These are phyloP conservation scores for Trebouxiophyceae sp. DNA, from an alignment of 163 green algal species.

Conservation along the genomic window DNA sequence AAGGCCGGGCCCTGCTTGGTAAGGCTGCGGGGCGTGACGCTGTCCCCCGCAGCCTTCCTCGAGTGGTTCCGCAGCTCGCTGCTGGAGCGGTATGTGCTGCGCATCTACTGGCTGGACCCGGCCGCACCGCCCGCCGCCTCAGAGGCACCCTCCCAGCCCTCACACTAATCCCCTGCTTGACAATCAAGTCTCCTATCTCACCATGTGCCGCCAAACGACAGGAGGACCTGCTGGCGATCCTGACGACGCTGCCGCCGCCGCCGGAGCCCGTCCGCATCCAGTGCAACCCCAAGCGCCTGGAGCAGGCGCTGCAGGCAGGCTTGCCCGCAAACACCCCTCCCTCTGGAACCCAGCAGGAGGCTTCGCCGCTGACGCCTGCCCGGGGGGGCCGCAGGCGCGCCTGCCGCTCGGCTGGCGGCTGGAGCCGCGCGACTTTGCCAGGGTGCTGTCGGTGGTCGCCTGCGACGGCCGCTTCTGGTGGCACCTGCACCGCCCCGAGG, in stretches of 20 bases:
- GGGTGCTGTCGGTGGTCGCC: not conserved
- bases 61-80: not conserved
- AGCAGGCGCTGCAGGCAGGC: not conserved
- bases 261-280: not conserved
- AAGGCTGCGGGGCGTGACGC: not conserved
- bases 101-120: not conserved
- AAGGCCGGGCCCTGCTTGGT: not conserved
- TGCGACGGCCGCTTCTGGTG: not conserved
- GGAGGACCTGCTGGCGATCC: not conserved
- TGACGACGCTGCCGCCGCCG: not conserved
- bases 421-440: not conserved
- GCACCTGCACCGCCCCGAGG: not conserved
- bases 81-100: not conserved
- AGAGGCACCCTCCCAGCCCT: not conserved
- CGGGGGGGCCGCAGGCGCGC: not conserved
- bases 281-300: not conserved
- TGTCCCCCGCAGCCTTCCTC: not conserved
- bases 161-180: not conserved
- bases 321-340: no score
- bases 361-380: no score
- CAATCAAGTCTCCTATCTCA: no score
- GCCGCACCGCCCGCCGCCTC: not conserved
- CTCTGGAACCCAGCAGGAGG: no score
- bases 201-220: no score
- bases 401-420: not conserved